These are phyloP conservation scores for Pythium myriotylum DNA, from an alignment of 352 stramenopile species.

Conservation along the genomic window DNA sequence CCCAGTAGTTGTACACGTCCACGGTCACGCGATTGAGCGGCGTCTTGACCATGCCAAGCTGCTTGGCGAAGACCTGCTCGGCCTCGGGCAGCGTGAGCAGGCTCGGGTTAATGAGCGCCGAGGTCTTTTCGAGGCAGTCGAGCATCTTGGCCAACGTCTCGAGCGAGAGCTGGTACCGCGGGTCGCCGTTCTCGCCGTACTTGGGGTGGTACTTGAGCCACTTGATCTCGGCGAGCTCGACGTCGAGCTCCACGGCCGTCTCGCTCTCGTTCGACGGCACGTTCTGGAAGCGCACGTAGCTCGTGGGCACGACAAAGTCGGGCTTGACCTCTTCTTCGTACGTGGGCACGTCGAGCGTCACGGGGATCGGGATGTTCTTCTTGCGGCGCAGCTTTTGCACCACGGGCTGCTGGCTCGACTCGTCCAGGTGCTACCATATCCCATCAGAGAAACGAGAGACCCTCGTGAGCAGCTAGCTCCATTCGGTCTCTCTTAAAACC, in stretches of 20 bases:
- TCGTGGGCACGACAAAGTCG: conserved; percentile 76
- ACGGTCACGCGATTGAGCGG: conserved; percentile 71
- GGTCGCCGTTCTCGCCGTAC: conserved; percentile 81
- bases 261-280: conserved; percentile 51
- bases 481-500: background rate
- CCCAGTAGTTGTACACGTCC: conserved; percentile 96
- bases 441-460: no score
- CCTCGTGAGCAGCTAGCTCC: no score
- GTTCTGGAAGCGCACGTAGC: conserved; percentile 84
- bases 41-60: conserved; percentile 66
- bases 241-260: conserved; percentile 64
- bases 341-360: conserved; percentile 64
- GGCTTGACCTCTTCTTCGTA: conserved; percentile 71
- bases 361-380: conserved; percentile 87
- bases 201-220: conserved; percentile 85
- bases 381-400: conserved; percentile 55
- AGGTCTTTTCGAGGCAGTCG: conserved; percentile 87
- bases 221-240: conserved; percentile 86
- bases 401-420: conserved; percentile 39
- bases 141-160: conserved; percentile 80
- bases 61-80: conserved; percentile 73
- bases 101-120: conserved; percentile 76
- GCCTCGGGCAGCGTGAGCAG: conserved; percentile 74
- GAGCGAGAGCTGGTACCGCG: conserved; percentile 72
- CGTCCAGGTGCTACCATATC: conserved; percentile 53